Evolutionary conservation across 306 rosid species (phyloP), one percentile per base, ranked within the genome.

Genomic region (Psophocarpus tetragonolobus): DNA sequence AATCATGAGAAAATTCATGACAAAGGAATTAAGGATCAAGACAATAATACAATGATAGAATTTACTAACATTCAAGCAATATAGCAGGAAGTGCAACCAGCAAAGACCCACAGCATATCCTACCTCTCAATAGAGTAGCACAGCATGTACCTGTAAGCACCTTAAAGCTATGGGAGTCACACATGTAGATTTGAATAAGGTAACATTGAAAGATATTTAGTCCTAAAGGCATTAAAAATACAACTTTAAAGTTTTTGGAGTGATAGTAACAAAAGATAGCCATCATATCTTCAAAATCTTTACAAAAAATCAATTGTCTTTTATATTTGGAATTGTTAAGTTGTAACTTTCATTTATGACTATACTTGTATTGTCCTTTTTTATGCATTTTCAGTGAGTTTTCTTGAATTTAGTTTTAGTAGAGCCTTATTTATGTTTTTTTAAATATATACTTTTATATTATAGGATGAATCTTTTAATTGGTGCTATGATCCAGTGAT

Each of bases 41-140:
- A 58, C 58, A 78, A 58, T 80, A 69, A 83, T 48, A 74, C 83
- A 85, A 88, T 82, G 83, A 88, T 85, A 84, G 75, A 80, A 84
- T 86, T 87, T 90, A 88, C 96, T 84, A 81, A 88, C 88, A 87
- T 87, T 87, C 93, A 86, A 85, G 88, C 81, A 78, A 90, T 73
- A 87, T 32, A 86, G 87, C 75, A 86, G 87, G 89, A 84, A 87
- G 92, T 79, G 87, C 91, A 87, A 79, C 91, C 85, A 91, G 90
- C 92, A 94, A 90, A 91, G 87, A 86, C 91, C 88, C 90, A 89
- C 85, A 85, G 91, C 89, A 84, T 80, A 84, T 77, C 87, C 92
- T 88, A 91, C 91, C 96, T 90, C 98, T 91, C 89, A 91, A 89
- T 71, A 90, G 87, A 85, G 90, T 81, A 88, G 90, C 93, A 88